These are phyloP conservation scores for Erigeron philadelphicus DNA, from an alignment of 140 eudicot genomes.

Conservation along the genomic window DNA sequence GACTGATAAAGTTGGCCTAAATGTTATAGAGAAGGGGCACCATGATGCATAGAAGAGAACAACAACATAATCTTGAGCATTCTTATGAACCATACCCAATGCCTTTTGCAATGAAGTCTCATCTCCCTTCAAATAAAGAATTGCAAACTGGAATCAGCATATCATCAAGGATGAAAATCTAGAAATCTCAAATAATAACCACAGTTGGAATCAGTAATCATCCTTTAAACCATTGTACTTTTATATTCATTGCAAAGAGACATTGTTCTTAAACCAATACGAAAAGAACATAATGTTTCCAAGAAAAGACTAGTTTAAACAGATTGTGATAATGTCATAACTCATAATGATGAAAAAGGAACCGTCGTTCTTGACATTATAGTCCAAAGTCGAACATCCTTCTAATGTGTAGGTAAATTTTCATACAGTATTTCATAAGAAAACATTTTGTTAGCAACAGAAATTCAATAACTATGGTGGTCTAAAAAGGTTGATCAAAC, in stretches of 20 bases:
- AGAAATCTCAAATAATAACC: background rate
- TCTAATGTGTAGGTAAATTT: too few relatives aligned
- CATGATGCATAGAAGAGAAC: conserved; percentile 86
- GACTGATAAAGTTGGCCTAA: conserved; percentile 59
- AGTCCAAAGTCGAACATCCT: too few relatives aligned
- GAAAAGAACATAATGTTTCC: too few relatives aligned
- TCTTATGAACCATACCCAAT: conserved; percentile 44
- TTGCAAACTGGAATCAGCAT: conserved; percentile 14
- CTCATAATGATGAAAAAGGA: too few relatives aligned
- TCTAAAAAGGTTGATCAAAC: too few relatives aligned
- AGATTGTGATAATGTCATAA: too few relatives aligned
- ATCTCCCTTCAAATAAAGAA: conserved; percentile 57
- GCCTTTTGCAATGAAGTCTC: conserved; percentile 74
- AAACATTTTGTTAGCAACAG: too few relatives aligned
- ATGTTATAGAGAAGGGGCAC: conserved; percentile 75
- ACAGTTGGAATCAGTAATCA: background rate
- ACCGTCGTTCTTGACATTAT: too few relatives aligned
- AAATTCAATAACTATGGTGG: too few relatives aligned
- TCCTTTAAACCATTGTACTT: background rate
- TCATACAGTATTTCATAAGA: too few relatives aligned
- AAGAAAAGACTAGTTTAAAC: too few relatives aligned
- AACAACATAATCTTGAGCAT: conserved; percentile 51
- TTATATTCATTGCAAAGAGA: background rate
- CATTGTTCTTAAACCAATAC: background rate
- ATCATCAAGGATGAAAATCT: background rate